Conservation (phyloP, 768 basidiomycete species). For the Kwoniella pini region DNA sequence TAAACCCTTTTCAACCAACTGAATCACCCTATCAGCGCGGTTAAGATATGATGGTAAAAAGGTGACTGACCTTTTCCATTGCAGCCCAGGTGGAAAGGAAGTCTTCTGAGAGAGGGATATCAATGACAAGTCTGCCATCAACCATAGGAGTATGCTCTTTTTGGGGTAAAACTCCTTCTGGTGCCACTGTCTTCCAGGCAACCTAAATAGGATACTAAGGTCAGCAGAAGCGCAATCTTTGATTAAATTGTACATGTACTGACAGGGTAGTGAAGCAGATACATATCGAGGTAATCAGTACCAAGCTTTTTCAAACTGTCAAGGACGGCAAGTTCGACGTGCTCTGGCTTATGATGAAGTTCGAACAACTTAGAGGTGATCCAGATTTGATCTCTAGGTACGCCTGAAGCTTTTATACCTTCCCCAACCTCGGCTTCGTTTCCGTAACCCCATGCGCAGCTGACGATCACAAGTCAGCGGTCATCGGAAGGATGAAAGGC, state of each 20-base stretch:
- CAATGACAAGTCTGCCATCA: slow-evolving; percentile 62
- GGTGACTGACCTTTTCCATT: slow-evolving; percentile 60
- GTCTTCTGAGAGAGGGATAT: slow-evolving; percentile 63
- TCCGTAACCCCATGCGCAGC: slow-evolving; percentile 62
- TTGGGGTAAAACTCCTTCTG: slow-evolving; percentile 10
- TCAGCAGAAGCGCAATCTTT: slow-evolving; percentile 40
- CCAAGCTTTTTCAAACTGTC: slow-evolving; percentile 57
- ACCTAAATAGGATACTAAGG: slow-evolving; percentile 65
- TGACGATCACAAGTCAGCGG: slow-evolving; percentile 1
- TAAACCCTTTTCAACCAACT: slow-evolving; percentile 74
- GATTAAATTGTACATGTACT: neutral
- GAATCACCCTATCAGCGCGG: slow-evolving; percentile 28
- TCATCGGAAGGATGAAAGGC: neutral
- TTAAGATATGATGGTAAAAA: no score
- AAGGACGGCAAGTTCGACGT: slow-evolving; percentile 68
- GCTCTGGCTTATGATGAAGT: slow-evolving; percentile 65
- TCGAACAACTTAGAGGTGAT: slow-evolving; percentile 62
- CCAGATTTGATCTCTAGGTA: slow-evolving; percentile 69
- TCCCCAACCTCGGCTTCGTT: slow-evolving; percentile 74
- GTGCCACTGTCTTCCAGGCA: neutral
- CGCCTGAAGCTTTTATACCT: slow-evolving; percentile 68
- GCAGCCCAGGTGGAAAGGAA: slow-evolving; percentile 79
- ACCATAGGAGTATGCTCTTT: slow-evolving; percentile 57
- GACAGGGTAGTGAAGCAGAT: slow-evolving; percentile 72
- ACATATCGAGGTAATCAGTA: slow-evolving; percentile 71